Percentiles rank a stretch among this genome's conserved stretches.
phyloP scores from a whole-genome alignment of 1,284 basidiomycete genomes.

The Apiotrichum porosum region DNA sequence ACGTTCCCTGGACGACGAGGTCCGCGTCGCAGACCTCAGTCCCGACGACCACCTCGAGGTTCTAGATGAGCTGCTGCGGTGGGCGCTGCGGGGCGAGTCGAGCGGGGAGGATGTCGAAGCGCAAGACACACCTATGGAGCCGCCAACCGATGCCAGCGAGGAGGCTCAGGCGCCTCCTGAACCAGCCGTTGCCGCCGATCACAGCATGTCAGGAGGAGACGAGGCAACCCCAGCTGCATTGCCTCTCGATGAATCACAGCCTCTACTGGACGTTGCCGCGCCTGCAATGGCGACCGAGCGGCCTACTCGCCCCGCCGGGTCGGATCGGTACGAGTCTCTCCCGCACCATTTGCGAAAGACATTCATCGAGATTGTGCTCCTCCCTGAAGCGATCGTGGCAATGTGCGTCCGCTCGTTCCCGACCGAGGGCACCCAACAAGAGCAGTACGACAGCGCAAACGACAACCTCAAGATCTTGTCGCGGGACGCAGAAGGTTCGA shows the following conservation, averaged over 20 bases:
- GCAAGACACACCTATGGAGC: too few species aligned
- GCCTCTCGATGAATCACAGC: too few species aligned
- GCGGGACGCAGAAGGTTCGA: too few species aligned
- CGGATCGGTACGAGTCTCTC: constrained; percentile 10
- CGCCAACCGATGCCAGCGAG: neutral
- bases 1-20: constrained; percentile 1
- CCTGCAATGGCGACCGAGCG: constrained; percentile 8
- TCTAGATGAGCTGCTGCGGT: constrained; percentile 25
- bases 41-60: constrained; percentile 21
- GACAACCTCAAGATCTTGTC: neutral
- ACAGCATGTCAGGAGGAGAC: too few species aligned
- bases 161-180: neutral
- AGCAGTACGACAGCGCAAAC: neutral
- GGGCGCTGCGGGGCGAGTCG: constrained; percentile 7
- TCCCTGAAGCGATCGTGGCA: constrained; percentile 28
- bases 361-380: constrained; percentile 22
- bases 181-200: neutral
- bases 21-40: constrained; percentile 24
- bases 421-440: neutral
- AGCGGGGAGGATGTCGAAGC: too few species aligned
- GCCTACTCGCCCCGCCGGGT: constrained; percentile 17
- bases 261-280: too few species aligned
- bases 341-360: neutral
- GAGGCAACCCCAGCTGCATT: too few species aligned
- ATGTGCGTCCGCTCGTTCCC: neutral